phyloP scores from a whole-genome alignment of 139 green algal genomes.

The Desmodesmus armatus region DNA sequence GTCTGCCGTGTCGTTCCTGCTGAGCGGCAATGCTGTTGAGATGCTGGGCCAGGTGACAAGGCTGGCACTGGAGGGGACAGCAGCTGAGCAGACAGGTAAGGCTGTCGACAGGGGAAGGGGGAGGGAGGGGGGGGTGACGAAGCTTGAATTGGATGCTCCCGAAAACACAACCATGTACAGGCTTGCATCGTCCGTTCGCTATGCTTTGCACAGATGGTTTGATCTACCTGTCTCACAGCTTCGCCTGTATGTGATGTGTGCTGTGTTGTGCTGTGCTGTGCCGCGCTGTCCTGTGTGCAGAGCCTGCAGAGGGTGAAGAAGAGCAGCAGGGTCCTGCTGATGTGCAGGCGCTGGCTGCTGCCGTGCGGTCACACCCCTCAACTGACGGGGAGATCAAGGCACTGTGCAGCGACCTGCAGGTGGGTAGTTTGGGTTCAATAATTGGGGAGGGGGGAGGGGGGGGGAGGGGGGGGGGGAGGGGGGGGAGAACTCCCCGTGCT shows the following conservation, averaged over 20 bases:
- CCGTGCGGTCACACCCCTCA: constrained; percentile 67
- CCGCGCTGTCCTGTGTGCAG: neutral
- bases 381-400: constrained; percentile 86
- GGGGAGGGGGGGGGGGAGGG: neutral
- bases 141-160: neutral
- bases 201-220: too few relatives aligned
- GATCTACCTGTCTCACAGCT: too few relatives aligned
- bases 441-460: constrained; percentile 54
- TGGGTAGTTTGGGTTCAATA: neutral
- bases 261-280: neutral
- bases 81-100: constrained; percentile 21
- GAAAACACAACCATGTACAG: too few relatives aligned
- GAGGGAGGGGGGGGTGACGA: too few relatives aligned
- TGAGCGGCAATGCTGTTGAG: constrained; percentile 84
- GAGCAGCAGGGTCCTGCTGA: constrained; percentile 3
- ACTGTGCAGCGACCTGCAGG: constrained; percentile 90
- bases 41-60: constrained; percentile 85
- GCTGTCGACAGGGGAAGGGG: too few relatives aligned
- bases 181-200: too few relatives aligned
- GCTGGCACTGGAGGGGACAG: constrained; percentile 29
- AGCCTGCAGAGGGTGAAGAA: constrained; percentile 2
- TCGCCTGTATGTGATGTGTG: too few relatives aligned
- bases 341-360: constrained; percentile 3
- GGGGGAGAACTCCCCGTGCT: too few relatives aligned
- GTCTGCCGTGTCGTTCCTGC: constrained; percentile 84